Percentiles rank a stretch among this genome's conserved stretches.
These are phyloP conservation scores for Lecanosticta acicola DNA, from an alignment of 2,329 filamentous ascomycete species.

Conservation along the genomic window DNA sequence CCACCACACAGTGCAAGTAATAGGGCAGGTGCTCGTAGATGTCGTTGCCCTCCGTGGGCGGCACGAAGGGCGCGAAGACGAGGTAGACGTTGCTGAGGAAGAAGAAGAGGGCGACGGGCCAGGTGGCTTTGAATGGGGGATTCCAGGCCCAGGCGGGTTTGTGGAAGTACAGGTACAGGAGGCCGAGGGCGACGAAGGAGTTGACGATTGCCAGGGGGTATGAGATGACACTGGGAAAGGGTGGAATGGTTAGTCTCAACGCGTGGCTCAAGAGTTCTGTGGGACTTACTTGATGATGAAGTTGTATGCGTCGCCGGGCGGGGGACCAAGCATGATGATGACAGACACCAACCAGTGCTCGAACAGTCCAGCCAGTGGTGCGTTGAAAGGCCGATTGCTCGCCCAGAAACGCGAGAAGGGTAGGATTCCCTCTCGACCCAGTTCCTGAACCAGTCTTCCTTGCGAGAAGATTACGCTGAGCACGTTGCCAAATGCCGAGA, in stretches of 20 bases:
- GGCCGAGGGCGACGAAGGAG: constrained; percentile 45
- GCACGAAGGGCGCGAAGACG: constrained; percentile 48
- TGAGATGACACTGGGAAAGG: constrained; percentile 47
- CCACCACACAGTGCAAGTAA: constrained; percentile 51
- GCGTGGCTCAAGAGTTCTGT: not conserved
- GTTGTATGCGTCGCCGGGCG: constrained; percentile 62
- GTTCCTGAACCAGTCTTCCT: constrained; percentile 54
- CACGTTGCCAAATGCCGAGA: constrained; percentile 53
- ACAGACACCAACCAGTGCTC: constrained; percentile 46
- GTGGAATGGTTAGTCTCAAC: constrained; percentile 30
- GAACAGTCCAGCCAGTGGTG: constrained; percentile 27
- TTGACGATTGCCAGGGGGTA: constrained; percentile 58
- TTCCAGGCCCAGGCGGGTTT: constrained; percentile 42
- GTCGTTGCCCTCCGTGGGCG: constrained; percentile 43
- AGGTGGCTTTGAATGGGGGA: constrained; percentile 45
- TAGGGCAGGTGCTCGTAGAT: constrained; percentile 51
- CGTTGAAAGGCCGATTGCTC: constrained; percentile 49
- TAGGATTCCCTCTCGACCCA: constrained; percentile 54
- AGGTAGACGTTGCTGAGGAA: constrained; percentile 50
- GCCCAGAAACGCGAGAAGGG: constrained; percentile 49
- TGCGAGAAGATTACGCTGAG: constrained; percentile 54
- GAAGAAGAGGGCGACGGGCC: constrained; percentile 50
- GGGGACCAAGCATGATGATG: constrained; percentile 61
- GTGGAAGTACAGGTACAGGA: constrained; percentile 44
- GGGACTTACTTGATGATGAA: constrained; percentile 37